Conservation (phyloP, 2,329 filamentous ascomycete species). For the Neofusicoccum kwambonambiense region DNA sequence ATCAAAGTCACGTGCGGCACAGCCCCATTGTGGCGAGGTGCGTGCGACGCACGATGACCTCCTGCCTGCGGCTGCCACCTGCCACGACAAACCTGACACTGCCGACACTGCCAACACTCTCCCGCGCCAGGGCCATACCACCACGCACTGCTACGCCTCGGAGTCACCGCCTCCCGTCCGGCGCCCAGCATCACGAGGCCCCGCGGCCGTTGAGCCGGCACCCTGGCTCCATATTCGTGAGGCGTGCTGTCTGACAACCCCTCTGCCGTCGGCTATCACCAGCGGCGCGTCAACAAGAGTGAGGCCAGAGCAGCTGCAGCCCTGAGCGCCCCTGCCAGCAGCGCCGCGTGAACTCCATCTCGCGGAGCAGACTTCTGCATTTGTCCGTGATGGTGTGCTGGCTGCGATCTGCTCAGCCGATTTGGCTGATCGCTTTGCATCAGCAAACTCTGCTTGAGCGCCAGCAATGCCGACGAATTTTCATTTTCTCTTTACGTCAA, state of each 20-base stretch:
- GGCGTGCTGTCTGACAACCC: slow-evolving; percentile 10
- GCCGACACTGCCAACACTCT: slow-evolving; percentile 3
- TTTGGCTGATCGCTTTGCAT: slow-evolving; percentile 4
- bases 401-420: slow-evolving; percentile 5
- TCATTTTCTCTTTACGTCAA: slow-evolving; percentile 9
- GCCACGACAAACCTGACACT: neutral
- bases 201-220: slow-evolving; percentile 3
- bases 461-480: slow-evolving; percentile 3
- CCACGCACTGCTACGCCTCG: slow-evolving; percentile 5
- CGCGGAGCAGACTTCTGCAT: slow-evolving; percentile 13
- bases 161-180: slow-evolving; percentile 4
- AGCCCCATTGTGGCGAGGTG: too few species aligned
- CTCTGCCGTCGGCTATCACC: slow-evolving; percentile 4
- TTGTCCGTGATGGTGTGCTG: slow-evolving; percentile 11
- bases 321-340: slow-evolving; percentile 6
- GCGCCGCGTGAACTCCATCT: neutral
- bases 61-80: neutral
- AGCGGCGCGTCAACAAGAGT: neutral
- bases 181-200: slow-evolving; percentile 6
- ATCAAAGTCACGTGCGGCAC: too few species aligned
- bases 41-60: neutral
- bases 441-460: slow-evolving; percentile 1
- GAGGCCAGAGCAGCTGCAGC: slow-evolving; percentile 15
- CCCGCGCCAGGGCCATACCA: slow-evolving; percentile 3
- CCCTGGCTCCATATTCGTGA: neutral